Base-by-base conservation (phyloP, 257 asterid species). In the Salvia rosmarinus region DNA sequence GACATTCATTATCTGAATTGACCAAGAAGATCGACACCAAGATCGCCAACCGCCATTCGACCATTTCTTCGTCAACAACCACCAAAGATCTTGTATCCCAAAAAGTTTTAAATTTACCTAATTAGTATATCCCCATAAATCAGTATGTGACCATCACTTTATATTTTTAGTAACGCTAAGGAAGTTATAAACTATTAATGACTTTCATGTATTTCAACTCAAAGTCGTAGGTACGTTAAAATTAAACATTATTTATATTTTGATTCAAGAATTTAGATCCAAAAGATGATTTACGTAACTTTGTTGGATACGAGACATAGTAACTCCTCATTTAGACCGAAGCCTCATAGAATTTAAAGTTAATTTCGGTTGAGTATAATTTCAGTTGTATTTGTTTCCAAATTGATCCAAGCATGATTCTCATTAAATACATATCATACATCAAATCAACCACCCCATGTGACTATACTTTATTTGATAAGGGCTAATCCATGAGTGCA, bases 391-490 rank as follows among this genome's bases (percentile, higher is more conserved):
- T 50, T 3, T 50, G 7, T n/a, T 16, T 17, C 14, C 56, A 50
- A 5, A 25, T 34, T 37, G 54, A 34, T 19, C 52, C 73, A 37
- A n/a, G n/a, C 25, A 19, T n/a, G 3, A n/a, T n/a, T n/a, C n/a
- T n/a, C 37, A 52, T 50, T 9, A 11, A 9, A 23, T 19, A 51
- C 50, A 34, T 37, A 68, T 19, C 42, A 19, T 17, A 11, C 60
- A 9, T 32, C 19, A 2, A 51, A 40, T 47, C 55, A n/a, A 47
- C 23, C 55, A 47, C 5, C 67, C 32, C 74, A 55, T 55, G 56
- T 56, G 35, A 9, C 21, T 9, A 16, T n/a, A n/a, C 58, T 70
- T 28, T 13, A 52, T 35, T 30, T 17, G 67, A 70, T 23, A 40
- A 69, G 17, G 44, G 32, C 67, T 9, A 69, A 12, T 37, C 28